These are phyloP conservation scores for Pleurotus giganteus DNA, from an alignment of 768 basidiomycete species.

Conservation along the genomic window DNA sequence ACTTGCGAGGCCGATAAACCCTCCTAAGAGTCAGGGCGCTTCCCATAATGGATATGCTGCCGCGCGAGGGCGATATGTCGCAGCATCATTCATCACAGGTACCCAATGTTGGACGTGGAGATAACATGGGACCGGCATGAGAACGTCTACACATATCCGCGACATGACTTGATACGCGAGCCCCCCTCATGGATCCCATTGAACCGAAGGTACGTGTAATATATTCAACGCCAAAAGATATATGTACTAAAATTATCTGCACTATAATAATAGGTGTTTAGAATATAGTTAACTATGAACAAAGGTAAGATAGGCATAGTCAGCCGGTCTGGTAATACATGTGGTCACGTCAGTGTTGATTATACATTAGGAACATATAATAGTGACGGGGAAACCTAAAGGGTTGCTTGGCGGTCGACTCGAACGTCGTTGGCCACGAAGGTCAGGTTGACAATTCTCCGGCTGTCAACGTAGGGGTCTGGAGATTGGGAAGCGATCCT, in stretches of 20 bases:
- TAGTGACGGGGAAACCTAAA: not conserved
- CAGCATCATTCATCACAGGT: too few species aligned
- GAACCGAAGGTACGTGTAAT: not conserved
- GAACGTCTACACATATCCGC: not conserved
- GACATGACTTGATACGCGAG: too few species aligned
- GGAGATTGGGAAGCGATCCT: slow-evolving; percentile 43
- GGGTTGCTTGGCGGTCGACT: slow-evolving; percentile 22
- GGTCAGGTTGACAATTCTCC: slow-evolving; percentile 44
- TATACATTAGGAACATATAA: not conserved
- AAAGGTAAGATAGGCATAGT: not conserved
- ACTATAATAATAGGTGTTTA: not conserved
- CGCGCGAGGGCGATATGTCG: too few species aligned
- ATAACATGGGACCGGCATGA: too few species aligned
- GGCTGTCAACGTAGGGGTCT: slow-evolving; percentile 36
- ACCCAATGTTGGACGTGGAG: too few species aligned
- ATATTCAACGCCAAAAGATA: too few species aligned
- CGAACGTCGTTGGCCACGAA: slow-evolving; percentile 48
- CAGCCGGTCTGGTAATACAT: not conserved
- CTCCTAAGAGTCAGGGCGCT: too few species aligned
- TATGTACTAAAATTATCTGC: too few species aligned
- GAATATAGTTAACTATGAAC: not conserved
- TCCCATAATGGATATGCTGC: too few species aligned
- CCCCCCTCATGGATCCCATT: too few species aligned
- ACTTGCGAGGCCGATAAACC: too few species aligned
- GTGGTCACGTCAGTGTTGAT: not conserved